Evolutionary conservation across 805 yeast genomes (phyloP).

Genomic region (Candida pseudoglaebosa): DNA sequence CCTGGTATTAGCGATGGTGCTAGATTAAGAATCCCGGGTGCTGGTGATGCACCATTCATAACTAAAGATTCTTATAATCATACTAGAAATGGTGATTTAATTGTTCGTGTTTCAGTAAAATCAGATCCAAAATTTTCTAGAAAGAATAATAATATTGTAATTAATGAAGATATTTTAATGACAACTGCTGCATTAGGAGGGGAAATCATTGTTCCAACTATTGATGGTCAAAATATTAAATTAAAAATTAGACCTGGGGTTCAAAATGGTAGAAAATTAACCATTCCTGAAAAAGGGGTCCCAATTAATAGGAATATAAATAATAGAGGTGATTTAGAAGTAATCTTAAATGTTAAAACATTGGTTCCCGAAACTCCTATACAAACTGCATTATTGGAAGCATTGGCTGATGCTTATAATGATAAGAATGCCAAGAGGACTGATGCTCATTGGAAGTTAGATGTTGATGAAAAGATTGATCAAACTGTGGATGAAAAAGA

Average conservation of each 20-base stretch:
- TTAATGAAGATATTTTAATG: conserved; percentile 70
- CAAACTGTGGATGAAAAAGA: conserved; percentile 30
- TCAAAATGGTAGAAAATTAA: conserved; percentile 66
- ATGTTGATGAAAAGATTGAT: conserved; percentile 22
- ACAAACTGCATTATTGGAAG: conserved; percentile 86
- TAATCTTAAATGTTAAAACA: conserved; percentile 66
- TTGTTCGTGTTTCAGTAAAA: conserved; percentile 72
- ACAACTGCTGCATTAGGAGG: conserved; percentile 98
- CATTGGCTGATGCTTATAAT: conserved; percentile 84
- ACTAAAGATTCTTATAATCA: conserved; percentile 68
- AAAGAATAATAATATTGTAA: conserved; percentile 60
- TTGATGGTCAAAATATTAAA: conserved; percentile 73
- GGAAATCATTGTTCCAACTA: conserved; percentile 81
- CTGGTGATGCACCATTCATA: conserved; percentile 83
- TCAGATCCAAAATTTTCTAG: conserved; percentile 72
- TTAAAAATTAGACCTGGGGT: conserved; percentile 83
- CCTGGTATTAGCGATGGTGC: conserved; percentile 86
- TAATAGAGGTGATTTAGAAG: conserved; percentile 76
- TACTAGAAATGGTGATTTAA: conserved; percentile 80
- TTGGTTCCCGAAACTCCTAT: conserved; percentile 75
- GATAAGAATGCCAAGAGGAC: conserved; percentile 76
- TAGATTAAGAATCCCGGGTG: conserved; percentile 76
- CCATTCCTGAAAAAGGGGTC: conserved; percentile 83
- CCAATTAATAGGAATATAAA: conserved; percentile 54
- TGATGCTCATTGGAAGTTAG: conserved; percentile 40